Evolutionary conservation across 176 grass and related monocot genomes (phyloP).

Genomic region (Alopecurus myosuroides): DNA sequence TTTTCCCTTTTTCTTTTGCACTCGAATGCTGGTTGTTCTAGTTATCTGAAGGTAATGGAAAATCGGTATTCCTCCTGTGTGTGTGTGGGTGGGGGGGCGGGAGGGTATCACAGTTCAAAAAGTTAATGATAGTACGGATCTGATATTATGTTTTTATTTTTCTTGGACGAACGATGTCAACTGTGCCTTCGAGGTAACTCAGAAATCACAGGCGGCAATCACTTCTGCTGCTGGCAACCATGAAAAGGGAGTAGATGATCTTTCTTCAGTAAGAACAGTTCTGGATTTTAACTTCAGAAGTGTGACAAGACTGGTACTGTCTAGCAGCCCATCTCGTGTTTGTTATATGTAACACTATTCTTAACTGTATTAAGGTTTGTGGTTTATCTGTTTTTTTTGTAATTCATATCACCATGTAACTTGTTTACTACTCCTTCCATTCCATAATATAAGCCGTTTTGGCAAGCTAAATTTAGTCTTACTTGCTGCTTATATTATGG

Average conservation of each 20-base stretch:
- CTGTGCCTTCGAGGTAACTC: constrained; percentile 86
- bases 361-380: not conserved
- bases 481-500: no score
- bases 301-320: constrained; percentile 24
- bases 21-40: no score
- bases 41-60: no score
- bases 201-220: constrained; percentile 74
- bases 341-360: not conserved
- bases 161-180: constrained; percentile 78
- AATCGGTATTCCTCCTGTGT: no score
- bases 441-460: no score
- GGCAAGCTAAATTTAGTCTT: no score
- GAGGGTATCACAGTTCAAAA: no score
- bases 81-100: no score
- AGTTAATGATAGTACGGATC: constrained; percentile 14
- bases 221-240: constrained; percentile 47
- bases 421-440: no score
- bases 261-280: constrained; percentile 78
- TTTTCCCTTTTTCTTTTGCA: no score
- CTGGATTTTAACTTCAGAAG: constrained; percentile 93
- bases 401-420: not conserved
- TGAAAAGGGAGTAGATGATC: constrained; percentile 42
- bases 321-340: not conserved
- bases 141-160: constrained; percentile 28
- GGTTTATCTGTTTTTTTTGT: not conserved